A percentile compares a stretch with the other conserved stretches of the same genome.
These are phyloP conservation scores for Massariosphaeria phaeospora DNA, from an alignment of 495 filamentous ascomycete species.

Conservation along the genomic window DNA sequence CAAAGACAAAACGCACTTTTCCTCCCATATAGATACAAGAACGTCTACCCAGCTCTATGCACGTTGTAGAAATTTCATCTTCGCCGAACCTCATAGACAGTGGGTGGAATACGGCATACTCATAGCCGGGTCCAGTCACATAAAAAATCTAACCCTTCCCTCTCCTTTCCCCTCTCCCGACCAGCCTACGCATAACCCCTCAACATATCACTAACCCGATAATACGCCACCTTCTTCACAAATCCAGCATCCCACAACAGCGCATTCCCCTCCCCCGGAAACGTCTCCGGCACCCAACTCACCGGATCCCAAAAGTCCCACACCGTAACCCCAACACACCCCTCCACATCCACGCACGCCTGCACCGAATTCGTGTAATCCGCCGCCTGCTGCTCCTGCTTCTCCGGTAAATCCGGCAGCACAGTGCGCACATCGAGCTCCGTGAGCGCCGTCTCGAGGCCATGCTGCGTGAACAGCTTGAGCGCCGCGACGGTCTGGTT, in stretches of 20 bases:
- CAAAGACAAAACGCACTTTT: too few species aligned
- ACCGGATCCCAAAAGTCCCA: constrained; percentile 57
- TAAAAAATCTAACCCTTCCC: too few species aligned
- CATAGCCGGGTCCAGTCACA: too few species aligned
- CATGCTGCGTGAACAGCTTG: constrained; percentile 45
- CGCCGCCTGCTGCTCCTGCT: constrained; percentile 52
- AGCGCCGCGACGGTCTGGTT: constrained; percentile 41
- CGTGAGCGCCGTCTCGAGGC: constrained; percentile 57
- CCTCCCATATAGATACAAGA: too few species aligned
- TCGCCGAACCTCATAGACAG: too few species aligned
- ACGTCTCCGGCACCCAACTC: constrained; percentile 37
- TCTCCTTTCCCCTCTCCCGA: not conserved
- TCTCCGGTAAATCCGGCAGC: constrained; percentile 41
- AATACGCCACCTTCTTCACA: constrained; percentile 31
- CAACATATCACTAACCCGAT: constrained; percentile 18
- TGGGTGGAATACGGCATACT: too few species aligned
- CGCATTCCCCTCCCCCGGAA: constrained; percentile 28
- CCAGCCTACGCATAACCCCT: constrained; percentile 4
- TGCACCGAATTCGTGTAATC: constrained; percentile 54
- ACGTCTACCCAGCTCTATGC: too few species aligned
- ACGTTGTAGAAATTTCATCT: too few species aligned
- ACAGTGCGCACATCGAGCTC: constrained; percentile 55
- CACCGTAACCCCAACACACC: constrained; percentile 65
- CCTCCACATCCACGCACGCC: constrained; percentile 55
- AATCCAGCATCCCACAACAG: constrained; percentile 28